Base-by-base conservation (phyloP, 345 rosid genomes). In the Pugionium cornutum region DNA sequence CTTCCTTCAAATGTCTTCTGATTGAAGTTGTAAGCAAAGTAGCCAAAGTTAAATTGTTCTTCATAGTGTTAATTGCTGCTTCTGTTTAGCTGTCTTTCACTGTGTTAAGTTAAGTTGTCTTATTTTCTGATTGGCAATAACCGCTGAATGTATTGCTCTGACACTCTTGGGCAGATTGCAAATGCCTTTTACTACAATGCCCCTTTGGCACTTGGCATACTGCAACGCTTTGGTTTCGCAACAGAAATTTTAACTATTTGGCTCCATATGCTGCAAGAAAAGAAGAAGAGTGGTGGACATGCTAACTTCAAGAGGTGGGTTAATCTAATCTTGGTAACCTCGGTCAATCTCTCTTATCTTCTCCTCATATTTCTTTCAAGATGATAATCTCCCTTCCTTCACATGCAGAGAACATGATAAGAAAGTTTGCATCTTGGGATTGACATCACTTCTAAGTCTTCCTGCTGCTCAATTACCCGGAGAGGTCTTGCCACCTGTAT, bases 341-440 rank as follows among this genome's bases (percentile, higher is more conserved):
- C 2, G 18, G 3, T 46, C 26, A 61, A 1, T 62, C 41, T 67
- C 66, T 40, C 10, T 40, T 51, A 34, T 9, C 34, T 7, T 46
- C 65, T 48, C 26, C 25, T 40, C 26, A 10, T 9, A 29, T 63
- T 34, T 40, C 25, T 52, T 43, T 31, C 11, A 30, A 54, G 4
- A 27, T 43, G 26, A 50, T 56, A 33, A 37, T 33, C 1, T 52
- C 60, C 11, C 54, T 56, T 37, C 52, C 48, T 62, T 74, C 39
- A 54, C 30, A 9, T 69, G 66, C 89, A 95, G 99, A 80, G 98
- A 84, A 58, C 89, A 95, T 74, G 96, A 87, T 72, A 95, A 95
- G 80, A 95, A 95, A 77, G 94, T 95, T 50, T 95, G 99, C 82
- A 84, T 94, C 82, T 80, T 95, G 87, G 99, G 99, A 10, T 80